Evolutionary conservation across 495 filamentous ascomycete genomes (phyloP), one percentile per base, ranked within the genome.

Genomic region (Aspergillus homomorphus): DNA sequence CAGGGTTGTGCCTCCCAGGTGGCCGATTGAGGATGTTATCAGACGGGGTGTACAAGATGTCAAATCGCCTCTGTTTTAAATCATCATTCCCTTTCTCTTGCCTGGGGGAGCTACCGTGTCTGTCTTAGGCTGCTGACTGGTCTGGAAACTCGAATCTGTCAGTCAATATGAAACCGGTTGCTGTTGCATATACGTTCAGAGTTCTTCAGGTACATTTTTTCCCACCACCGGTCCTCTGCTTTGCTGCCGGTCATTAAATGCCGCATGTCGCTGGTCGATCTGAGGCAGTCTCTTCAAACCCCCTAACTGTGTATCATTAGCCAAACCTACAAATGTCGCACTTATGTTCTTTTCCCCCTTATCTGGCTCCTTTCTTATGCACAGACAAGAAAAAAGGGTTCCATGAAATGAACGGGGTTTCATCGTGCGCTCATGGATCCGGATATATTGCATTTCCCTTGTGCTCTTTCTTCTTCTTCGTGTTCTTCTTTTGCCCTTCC

Each of bases 1-100:
- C 15, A 84, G 81, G 23, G 72, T 82, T 28, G 69, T 79, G 7
- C 84, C 90, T 57, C 92, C 92, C 12, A 79, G 92, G 56, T 97
- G 92, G 92, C 76, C 79, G 38, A 67, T 97, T 20, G 83, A 88
- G 52, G 90, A 96, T 58, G 84, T 97, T 44, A 79, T 97, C 57
- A 83, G 83, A 48, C 80, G 83, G 23, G 91, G 91, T 58, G 90
- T 88, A 19, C 81, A 88, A 49, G 92, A 96, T 73, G 84, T 85
- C 63, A 90, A 95, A 77, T 61, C 77, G 48, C 84, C 84, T 20
- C 73, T 96, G 65, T 77, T 59, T 52, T 77, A 73, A 45, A 48
- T 50, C 61, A 53, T 23, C 46, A 50, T 48, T 23, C 50, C 6
- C 23, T 50, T 22, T 19, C 42, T 58, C 30, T 51, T 26, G 18